Evolutionary conservation across 2,329 filamentous ascomycete species (phyloP).

Genomic region (Dothideomycetes sp.): DNA sequence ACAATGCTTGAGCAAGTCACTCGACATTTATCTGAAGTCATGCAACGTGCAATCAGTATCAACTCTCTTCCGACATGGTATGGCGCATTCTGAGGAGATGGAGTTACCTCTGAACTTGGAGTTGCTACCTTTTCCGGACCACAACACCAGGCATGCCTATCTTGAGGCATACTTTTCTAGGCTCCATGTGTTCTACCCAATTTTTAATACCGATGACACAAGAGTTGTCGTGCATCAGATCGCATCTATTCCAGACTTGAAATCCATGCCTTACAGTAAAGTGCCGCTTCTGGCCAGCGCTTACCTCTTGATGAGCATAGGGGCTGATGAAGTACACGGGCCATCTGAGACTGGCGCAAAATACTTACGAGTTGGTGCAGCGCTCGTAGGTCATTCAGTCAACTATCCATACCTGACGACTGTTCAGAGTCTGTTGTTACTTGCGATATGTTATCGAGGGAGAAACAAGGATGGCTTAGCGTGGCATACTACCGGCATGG

Average conservation of each 20-base stretch:
- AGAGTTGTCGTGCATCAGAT: slow-evolving; percentile 6
- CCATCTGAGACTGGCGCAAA: neutral
- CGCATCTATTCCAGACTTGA: slow-evolving; percentile 5
- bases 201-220: slow-evolving; percentile 8
- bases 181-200: slow-evolving; percentile 6
- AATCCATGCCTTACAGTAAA: neutral
- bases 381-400: slow-evolving; percentile 3
- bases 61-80: slow-evolving; percentile 6
- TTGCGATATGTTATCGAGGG: slow-evolving; percentile 8
- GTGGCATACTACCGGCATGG: slow-evolving; percentile 1
- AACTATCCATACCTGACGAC: slow-evolving; percentile 9
- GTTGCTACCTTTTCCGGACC: slow-evolving; percentile 2
- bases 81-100: slow-evolving; percentile 10
- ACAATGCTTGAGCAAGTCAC: slow-evolving; percentile 8
- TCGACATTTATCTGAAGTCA: slow-evolving; percentile 7
- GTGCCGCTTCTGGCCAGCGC: slow-evolving; percentile 2
- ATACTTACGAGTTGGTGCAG: slow-evolving; percentile 4
- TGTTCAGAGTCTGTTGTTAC: slow-evolving; percentile 3
- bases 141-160: neutral
- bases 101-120: slow-evolving; percentile 2
- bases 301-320: slow-evolving; percentile 8
- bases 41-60: slow-evolving; percentile 3
- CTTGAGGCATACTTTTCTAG: slow-evolving; percentile 8
- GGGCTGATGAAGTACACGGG: slow-evolving; percentile 5
- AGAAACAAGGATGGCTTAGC: slow-evolving; percentile 5